Percentiles rank a stretch among this genome's conserved stretches.
These are phyloP conservation scores for Gymnopilus junonius DNA, from an alignment of 768 basidiomycete genomes.

Conservation along the genomic window DNA sequence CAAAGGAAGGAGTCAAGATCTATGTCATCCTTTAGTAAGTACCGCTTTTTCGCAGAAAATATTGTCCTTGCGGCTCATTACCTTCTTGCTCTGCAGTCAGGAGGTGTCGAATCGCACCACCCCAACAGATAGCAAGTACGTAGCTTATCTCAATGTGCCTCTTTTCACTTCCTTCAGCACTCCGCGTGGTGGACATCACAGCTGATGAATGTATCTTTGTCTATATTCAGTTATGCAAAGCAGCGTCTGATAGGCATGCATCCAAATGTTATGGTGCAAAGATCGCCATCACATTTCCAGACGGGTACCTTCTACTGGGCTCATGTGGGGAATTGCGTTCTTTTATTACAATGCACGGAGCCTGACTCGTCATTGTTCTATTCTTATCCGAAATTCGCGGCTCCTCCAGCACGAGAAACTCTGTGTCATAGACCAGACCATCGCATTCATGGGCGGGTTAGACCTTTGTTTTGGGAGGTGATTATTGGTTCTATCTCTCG, in stretches of 20 bases:
- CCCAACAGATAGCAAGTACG: slow-evolving; percentile 90
- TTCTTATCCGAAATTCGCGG: neutral
- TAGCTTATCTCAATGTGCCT: slow-evolving; percentile 10
- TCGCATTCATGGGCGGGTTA: slow-evolving; percentile 97
- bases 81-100: slow-evolving; percentile 56
- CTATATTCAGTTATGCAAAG: slow-evolving; percentile 74
- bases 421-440: slow-evolving; percentile 95
- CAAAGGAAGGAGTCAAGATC: slow-evolving; percentile 94
- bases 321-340: slow-evolving; percentile 62
- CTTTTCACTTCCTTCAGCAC: neutral
- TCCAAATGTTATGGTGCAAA: slow-evolving; percentile 93
- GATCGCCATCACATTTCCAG: slow-evolving; percentile 96
- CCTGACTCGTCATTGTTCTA: slow-evolving; percentile 6
- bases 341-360: neutral
- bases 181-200: neutral
- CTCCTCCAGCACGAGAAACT: slow-evolving; percentile 88
- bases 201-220: slow-evolving; percentile 2
- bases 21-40: slow-evolving; percentile 92
- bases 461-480: slow-evolving; percentile 92
- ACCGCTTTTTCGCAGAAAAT: neutral
- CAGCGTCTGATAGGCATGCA: slow-evolving; percentile 79
- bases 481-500: neutral
- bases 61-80: slow-evolving; percentile 8
- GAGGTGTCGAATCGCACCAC: slow-evolving; percentile 97
- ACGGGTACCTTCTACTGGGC: slow-evolving; percentile 99